Percentiles rank a stretch among this genome's conserved stretches.
phyloP scores from a whole-genome alignment of 78 protist species.

The Dictyostelium brefeldianum region DNA sequence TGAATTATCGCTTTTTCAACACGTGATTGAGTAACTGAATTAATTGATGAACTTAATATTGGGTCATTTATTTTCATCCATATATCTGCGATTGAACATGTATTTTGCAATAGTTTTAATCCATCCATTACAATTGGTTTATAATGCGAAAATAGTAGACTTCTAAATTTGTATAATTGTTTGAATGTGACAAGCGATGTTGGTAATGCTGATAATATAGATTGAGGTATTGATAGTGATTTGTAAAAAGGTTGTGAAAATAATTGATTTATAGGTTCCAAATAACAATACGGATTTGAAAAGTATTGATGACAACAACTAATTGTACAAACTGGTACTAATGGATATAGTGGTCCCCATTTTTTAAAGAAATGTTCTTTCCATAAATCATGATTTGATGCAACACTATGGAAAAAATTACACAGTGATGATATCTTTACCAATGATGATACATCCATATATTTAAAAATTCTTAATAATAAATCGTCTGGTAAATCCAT shows the following conservation, averaged over 20 bases:
- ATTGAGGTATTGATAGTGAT: constrained; percentile 31
- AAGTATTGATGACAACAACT: constrained; percentile 71
- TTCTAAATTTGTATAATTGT: constrained; percentile 71
- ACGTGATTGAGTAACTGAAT: constrained; percentile 7
- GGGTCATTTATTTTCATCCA: constrained; percentile 47
- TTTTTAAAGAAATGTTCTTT: constrained; percentile 42
- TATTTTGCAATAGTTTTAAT: constrained; percentile 8
- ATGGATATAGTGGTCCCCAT: constrained; percentile 71
- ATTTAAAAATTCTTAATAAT: constrained; percentile 29
- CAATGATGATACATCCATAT: constrained; percentile 47
- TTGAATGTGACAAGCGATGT: constrained; percentile 16
- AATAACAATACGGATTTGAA: constrained; percentile 43
- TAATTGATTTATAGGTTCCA: constrained; percentile 50
- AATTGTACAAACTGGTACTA: constrained; percentile 73
- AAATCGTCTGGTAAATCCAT: constrained; percentile 67
- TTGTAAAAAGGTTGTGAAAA: constrained; percentile 50
- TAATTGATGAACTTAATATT: neutral
- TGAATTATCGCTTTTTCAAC: constrained; percentile 34
- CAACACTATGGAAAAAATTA: constrained; percentile 48
- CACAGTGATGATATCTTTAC: constrained; percentile 42
- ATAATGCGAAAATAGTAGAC: constrained; percentile 30
- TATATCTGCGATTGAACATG: neutral
- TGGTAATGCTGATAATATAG: neutral
- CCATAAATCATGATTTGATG: constrained; percentile 66
- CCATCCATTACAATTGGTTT: constrained; percentile 35